A percentile compares a stretch with the other conserved stretches of the same genome.
Evolutionary conservation across 495 filamentous ascomycete genomes (phyloP).

Genomic region (Cairneyella variabilis): DNA sequence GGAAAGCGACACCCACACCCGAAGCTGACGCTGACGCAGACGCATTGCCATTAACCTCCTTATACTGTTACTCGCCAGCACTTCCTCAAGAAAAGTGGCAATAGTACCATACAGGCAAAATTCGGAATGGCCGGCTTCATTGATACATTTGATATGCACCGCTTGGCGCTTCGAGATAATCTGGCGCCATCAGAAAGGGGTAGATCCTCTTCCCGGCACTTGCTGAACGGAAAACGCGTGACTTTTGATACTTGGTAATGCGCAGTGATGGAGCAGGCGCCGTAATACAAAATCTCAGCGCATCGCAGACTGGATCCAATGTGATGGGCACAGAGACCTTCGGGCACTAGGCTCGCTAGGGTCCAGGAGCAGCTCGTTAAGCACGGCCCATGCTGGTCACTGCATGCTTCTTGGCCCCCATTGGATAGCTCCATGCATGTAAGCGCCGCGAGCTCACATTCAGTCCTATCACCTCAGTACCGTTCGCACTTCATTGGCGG

Average conservation of each 20-base stretch:
- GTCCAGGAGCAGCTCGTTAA: neutral
- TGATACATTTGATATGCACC: too few species aligned
- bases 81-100: too few species aligned
- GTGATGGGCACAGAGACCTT: neutral
- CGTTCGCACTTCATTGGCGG: conserved; percentile 6
- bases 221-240: neutral
- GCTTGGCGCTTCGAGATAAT: neutral
- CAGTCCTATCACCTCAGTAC: neutral
- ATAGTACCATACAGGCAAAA: too few species aligned
- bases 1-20: too few species aligned
- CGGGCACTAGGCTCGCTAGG: too few species aligned
- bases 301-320: neutral
- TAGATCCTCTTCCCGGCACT: neutral
- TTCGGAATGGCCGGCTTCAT: too few species aligned
- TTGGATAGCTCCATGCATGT: conserved; percentile 6
- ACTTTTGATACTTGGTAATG: neutral
- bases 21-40: too few species aligned
- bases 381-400: neutral
- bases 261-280: neutral
- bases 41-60: too few species aligned
- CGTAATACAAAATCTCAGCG: neutral
- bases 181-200: neutral
- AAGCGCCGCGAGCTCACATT: conserved; percentile 1
- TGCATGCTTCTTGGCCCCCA: neutral
- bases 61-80: too few species aligned